phyloP scores from a whole-genome alignment of 257 asterid genomes.

The Gentiana dahurica region DNA sequence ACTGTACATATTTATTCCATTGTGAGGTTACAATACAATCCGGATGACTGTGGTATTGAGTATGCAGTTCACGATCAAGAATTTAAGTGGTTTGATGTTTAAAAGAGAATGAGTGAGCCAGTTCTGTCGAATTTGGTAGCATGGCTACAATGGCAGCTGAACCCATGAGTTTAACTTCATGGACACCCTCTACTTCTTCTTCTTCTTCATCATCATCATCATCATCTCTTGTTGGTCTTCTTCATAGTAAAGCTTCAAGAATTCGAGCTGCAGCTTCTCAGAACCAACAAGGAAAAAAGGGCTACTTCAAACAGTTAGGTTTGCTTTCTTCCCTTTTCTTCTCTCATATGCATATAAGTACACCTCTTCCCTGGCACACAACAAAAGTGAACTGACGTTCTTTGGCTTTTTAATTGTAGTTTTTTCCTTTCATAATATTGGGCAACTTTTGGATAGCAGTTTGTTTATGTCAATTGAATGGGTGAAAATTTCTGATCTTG shows the following conservation, averaged over 20 bases:
- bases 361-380: neutral
- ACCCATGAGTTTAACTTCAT: slow-evolving; percentile 7
- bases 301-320: slow-evolving; percentile 64
- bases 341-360: neutral
- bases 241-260: slow-evolving; percentile 9
- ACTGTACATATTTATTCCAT: no score
- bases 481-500: no score
- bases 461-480: neutral
- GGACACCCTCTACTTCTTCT: slow-evolving; percentile 11
- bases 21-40: no score
- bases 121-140: neutral
- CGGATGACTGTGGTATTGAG: no score
- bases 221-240: neutral
- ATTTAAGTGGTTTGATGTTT: no score
- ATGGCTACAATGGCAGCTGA: slow-evolving; percentile 46
- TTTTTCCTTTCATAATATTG: neutral
- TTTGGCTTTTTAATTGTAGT: no score
- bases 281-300: slow-evolving; percentile 35
- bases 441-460: neutral
- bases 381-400: no score
- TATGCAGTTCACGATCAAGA: no score
- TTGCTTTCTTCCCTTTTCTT: slow-evolving; percentile 12
- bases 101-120: no score
- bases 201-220: no score
- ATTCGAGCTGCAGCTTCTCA: slow-evolving; percentile 37